These are phyloP conservation scores for Ammopiptanthus mongolicus DNA, from an alignment of 306 rosid species.

Conservation along the genomic window DNA sequence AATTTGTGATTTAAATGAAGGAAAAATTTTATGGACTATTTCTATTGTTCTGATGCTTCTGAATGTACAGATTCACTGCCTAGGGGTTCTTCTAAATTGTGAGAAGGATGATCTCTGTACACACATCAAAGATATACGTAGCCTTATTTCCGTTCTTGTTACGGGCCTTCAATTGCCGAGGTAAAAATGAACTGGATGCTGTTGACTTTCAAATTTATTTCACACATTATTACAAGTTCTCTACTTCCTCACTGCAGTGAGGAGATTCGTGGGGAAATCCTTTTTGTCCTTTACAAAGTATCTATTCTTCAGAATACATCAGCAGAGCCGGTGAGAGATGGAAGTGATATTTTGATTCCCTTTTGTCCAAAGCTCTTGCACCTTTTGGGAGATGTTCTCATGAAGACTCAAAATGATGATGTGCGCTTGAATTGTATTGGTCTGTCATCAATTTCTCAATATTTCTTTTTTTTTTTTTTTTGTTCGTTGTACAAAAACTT, in stretches of 20 bases:
- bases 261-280: slow-evolving; percentile 83
- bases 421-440: slow-evolving; percentile 89
- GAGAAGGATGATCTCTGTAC: slow-evolving; percentile 43
- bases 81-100: slow-evolving; percentile 67
- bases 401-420: slow-evolving; percentile 80
- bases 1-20: neutral
- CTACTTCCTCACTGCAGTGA: slow-evolving; percentile 46
- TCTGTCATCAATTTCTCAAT: slow-evolving; percentile 33
- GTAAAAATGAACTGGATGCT: slow-evolving; percentile 32
- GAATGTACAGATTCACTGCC: slow-evolving; percentile 71
- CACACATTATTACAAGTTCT: neutral
- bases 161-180: slow-evolving; percentile 86
- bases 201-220: slow-evolving; percentile 2
- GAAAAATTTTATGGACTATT: neutral
- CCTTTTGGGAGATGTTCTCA: slow-evolving; percentile 67
- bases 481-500: slow-evolving; percentile 1
- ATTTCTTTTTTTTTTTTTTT: neutral
- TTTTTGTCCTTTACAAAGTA: slow-evolving; percentile 75
- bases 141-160: slow-evolving; percentile 63
- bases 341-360: slow-evolving; percentile 47
- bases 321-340: slow-evolving; percentile 45
- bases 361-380: slow-evolving; percentile 68
- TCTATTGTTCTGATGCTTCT: slow-evolving; percentile 16
- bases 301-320: slow-evolving; percentile 47
- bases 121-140: slow-evolving; percentile 45